A percentile compares a stretch with the other conserved stretches of the same genome.
phyloP scores from a whole-genome alignment of 2,329 filamentous ascomycete genomes.

The Dichotomopilus funicola region DNA sequence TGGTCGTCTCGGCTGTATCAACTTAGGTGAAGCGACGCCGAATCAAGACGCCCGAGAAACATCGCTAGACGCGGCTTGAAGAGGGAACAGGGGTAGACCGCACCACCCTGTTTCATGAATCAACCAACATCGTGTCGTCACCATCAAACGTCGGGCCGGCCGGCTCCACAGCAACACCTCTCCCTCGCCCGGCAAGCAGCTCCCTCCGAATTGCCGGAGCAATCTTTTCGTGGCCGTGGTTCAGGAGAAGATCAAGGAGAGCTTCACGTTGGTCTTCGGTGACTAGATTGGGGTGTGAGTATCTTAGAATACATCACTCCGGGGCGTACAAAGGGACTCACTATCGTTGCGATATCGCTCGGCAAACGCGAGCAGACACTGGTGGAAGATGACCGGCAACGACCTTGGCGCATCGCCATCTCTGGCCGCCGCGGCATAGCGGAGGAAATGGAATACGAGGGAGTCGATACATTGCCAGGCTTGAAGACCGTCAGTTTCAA shows the following conservation, averaged over 20 bases:
- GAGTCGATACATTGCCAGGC: constrained; percentile 75
- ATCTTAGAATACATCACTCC: constrained; percentile 3
- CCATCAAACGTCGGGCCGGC: constrained; percentile 55
- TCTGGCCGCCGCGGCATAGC: constrained; percentile 57
- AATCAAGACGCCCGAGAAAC: no score
- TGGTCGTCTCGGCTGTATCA: no score
- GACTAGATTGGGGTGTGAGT: constrained; percentile 38
- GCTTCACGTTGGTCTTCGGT: constrained; percentile 87
- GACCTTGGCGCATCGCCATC: constrained; percentile 51
- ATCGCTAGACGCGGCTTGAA: no score
- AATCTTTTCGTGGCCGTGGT: constrained; percentile 79
- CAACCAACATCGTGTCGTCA: constrained; percentile 88
- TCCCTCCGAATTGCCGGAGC: constrained; percentile 88
- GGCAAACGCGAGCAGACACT: constrained; percentile 85
- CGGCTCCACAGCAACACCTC: constrained; percentile 65
- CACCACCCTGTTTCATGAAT: constrained; percentile 27
- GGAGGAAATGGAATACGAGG: constrained; percentile 91
- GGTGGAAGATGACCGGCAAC: constrained; percentile 93
- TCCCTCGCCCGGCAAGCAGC: constrained; percentile 76
- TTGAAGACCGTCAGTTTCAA: constrained; percentile 9
- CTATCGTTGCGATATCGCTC: constrained; percentile 90
- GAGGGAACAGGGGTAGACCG: neutral
- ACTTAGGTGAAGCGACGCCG: no score
- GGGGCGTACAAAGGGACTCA: constrained; percentile 9
- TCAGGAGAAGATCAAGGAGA: constrained; percentile 76